Evolutionary conservation across 139 green algal species (phyloP).

Genomic region (Tetraselmis striata): DNA sequence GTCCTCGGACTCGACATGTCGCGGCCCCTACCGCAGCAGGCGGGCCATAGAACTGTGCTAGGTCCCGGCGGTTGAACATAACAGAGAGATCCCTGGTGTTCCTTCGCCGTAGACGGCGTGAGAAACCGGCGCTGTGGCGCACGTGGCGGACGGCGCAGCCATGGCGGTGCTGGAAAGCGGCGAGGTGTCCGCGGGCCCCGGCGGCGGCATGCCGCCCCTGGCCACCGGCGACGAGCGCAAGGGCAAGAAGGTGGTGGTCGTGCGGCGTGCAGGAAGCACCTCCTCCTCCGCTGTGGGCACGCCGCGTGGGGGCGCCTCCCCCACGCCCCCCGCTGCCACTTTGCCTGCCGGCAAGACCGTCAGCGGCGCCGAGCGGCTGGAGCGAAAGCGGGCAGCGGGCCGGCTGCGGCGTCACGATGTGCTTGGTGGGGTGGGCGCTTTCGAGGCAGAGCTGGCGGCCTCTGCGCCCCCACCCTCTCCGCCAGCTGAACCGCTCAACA

Average conservation of each 20-base stretch:
- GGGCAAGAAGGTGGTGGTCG: neutral
- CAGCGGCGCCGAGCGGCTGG: neutral
- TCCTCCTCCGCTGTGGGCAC: neutral
- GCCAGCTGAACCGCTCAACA: neutral
- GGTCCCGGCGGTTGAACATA: too few species aligned
- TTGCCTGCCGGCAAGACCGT: too few species aligned
- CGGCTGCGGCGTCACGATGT: neutral
- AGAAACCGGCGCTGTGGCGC: too few species aligned
- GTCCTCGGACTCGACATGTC: too few species aligned
- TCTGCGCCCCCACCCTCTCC: too few species aligned
- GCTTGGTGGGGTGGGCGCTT: neutral
- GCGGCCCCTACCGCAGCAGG: too few species aligned
- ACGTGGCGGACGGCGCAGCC: too few species aligned
- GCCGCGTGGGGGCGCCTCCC: neutral
- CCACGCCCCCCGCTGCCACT: neutral
- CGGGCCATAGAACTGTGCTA: too few species aligned
- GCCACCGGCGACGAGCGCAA: neutral
- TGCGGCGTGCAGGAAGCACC: neutral
- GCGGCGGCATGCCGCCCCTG: neutral
- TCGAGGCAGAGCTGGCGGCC: neutral
- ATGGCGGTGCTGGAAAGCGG: neutral
- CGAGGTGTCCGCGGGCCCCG: neutral
- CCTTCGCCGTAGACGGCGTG: too few species aligned
- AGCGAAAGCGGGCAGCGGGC: neutral
- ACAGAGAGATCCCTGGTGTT: too few species aligned